Base-by-base conservation (phyloP, 169 alveolate species). In the Plasmodium billcollinsi region DNA sequence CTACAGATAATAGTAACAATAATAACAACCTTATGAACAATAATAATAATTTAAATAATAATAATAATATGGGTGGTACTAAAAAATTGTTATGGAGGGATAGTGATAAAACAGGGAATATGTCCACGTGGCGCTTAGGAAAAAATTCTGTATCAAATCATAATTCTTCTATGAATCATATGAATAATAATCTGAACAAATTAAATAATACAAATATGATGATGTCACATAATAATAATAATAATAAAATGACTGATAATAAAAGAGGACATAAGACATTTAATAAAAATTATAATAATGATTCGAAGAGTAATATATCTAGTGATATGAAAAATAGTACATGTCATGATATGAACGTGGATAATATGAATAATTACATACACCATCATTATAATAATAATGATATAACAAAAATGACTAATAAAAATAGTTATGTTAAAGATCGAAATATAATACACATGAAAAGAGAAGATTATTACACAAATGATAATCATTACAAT, bases 71-170 rank as follows among this genome's bases (percentile, higher is more conserved):
- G n/a, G 26, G 39, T 50, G 54, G 54, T 71, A 71, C 49, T 21
- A 71, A 71, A 71, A 71, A 49, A 50, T 47, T 71, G 7, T 21
- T 71, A 18, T 71, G 80, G 80, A 18, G 80, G 2, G 65, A 71
- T 11, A 21, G 39, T 21, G 65, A 71, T 21, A 71, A 52, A 9
- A 21, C 11, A 14, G 47, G 47, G 5, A 56, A 61, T 14, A 11
- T 18, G 5, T 49, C 66, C 8, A 49, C 80, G n/a, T 71, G 80
- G 80, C 18, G 80, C 3, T 50, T 49, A 11, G 20, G 50, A 15
- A 71, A 70, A 24, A 33, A 24, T 39, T 39, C 47, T 39, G 9
- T 39, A 39, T 5, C 47, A 65, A 65, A 65, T 29, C n/a, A 65
- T 29, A 29, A 5, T 39, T 39, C 47, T 5, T 5, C 11, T 0